Evolutionary conservation across 345 rosid species (phyloP).

Genomic region (Capsella bursapastoris): DNA sequence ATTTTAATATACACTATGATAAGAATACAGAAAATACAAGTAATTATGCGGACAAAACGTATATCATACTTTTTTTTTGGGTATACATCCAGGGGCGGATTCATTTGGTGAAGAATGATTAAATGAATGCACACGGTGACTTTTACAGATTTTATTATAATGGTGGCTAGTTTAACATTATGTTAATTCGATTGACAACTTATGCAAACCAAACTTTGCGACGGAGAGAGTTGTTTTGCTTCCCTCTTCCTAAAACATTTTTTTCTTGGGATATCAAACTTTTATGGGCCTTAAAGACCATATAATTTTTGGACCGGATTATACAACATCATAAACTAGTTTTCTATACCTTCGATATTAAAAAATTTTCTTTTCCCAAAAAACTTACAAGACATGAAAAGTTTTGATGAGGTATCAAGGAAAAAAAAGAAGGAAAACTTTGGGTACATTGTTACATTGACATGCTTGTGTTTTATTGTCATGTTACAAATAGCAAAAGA

Average conservation of each 20-base stretch:
- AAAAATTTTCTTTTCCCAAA: too few relatives aligned
- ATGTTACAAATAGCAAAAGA: not conserved
- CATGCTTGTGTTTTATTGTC: not conserved
- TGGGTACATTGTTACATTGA: not conserved
- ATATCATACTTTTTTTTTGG: not conserved
- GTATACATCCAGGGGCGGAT: slow-evolving; percentile 8
- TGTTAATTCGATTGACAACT: too few relatives aligned
- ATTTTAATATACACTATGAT: slow-evolving; percentile 12
- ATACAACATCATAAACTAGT: too few relatives aligned
- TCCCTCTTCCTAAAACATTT: too few relatives aligned
- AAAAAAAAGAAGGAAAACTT: too few relatives aligned
- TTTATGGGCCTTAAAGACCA: not conserved
- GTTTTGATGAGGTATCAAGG: not conserved
- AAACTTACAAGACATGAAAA: not conserved
- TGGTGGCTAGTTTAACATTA: too few relatives aligned
- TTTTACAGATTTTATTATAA: not conserved
- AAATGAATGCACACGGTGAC: not conserved
- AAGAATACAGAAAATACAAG: not conserved
- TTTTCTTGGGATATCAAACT: not conserved
- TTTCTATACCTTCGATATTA: too few relatives aligned
- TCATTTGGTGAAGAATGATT: not conserved
- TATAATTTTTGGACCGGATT: not conserved
- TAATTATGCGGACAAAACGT: slow-evolving; percentile 10
- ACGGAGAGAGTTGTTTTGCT: too few relatives aligned
- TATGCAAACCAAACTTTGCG: too few relatives aligned